Evolutionary conservation across 2,329 filamentous ascomycete genomes (phyloP).

Genomic region (Apiospora hydei): DNA sequence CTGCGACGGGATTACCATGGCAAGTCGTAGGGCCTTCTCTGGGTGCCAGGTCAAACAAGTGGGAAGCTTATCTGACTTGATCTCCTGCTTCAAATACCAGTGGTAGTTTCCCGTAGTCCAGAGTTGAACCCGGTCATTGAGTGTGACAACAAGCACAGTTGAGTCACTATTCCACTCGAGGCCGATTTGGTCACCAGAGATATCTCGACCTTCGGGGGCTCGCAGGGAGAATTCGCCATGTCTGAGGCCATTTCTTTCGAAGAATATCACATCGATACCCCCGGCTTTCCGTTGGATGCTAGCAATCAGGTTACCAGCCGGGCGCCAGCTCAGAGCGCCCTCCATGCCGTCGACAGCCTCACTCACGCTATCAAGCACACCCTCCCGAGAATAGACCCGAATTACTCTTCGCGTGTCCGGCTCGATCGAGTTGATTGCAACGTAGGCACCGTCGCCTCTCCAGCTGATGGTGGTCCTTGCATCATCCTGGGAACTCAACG

Average conservation of each 20-base stretch:
- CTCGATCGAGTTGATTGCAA: slow-evolving; percentile 85
- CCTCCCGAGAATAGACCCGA: slow-evolving; percentile 89
- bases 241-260: slow-evolving; percentile 95
- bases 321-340: slow-evolving; percentile 86
- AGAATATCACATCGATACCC: slow-evolving; percentile 86
- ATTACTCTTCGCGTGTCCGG: slow-evolving; percentile 76
- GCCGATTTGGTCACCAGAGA: slow-evolving; percentile 64
- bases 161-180: slow-evolving; percentile 94
- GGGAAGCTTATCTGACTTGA: slow-evolving; percentile 54
- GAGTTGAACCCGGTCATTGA: slow-evolving; percentile 79
- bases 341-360: slow-evolving; percentile 96
- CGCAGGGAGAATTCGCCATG: slow-evolving; percentile 92
- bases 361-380: slow-evolving; percentile 88
- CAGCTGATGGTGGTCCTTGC: slow-evolving; percentile 79
- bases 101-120: slow-evolving; percentile 99
- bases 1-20: slow-evolving; percentile 53
- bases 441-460: slow-evolving; percentile 91
- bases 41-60: slow-evolving; percentile 76
- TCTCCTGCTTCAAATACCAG: slow-evolving; percentile 95
- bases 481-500: slow-evolving; percentile 78
- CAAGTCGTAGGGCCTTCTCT: slow-evolving; percentile 78
- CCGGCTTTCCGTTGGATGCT: slow-evolving; percentile 76
- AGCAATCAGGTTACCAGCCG: slow-evolving; percentile 89
- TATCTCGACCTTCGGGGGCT: slow-evolving; percentile 63
- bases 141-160: slow-evolving; percentile 83